Evolutionary conservation across 1,284 basidiomycete genomes (phyloP).

Genomic region (Neonothopanus nambi): DNA sequence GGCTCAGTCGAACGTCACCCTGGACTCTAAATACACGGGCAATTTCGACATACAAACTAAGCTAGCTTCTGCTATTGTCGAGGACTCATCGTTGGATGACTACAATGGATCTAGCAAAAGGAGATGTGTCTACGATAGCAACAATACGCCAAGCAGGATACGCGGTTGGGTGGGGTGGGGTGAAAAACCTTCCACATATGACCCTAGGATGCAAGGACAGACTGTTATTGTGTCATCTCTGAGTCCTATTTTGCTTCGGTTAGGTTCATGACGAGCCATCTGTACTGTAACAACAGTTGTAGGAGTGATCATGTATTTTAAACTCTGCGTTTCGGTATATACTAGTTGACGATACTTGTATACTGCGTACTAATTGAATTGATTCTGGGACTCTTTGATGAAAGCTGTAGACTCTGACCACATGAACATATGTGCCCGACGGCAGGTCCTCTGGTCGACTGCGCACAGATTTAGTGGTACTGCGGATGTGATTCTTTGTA

Average conservation of each 20-base stretch:
- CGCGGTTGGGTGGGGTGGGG: slow-evolving; percentile 56
- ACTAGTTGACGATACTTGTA: background rate
- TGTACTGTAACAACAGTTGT: slow-evolving; percentile 12
- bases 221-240: slow-evolving; percentile 44
- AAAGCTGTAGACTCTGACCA: no score
- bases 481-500: no score
- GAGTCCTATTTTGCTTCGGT: slow-evolving; percentile 38
- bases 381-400: no score
- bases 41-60: slow-evolving; percentile 51
- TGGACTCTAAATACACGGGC: slow-evolving; percentile 56
- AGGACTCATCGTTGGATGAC: slow-evolving; percentile 20
- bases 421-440: no score
- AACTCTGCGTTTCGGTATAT: background rate
- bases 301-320: slow-evolving; percentile 6
- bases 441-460: no score
- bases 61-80: slow-evolving; percentile 37
- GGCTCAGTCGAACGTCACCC: slow-evolving; percentile 42
- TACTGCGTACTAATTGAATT: no score
- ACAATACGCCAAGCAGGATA: slow-evolving; percentile 28
- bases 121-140: slow-evolving; percentile 31
- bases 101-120: slow-evolving; percentile 28
- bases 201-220: slow-evolving; percentile 30
- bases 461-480: no score
- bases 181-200: slow-evolving; percentile 21
- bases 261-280: slow-evolving; percentile 25